Evolutionary conservation across 345 rosid genomes (phyloP).

Genomic region (Boechera retrofracta): DNA sequence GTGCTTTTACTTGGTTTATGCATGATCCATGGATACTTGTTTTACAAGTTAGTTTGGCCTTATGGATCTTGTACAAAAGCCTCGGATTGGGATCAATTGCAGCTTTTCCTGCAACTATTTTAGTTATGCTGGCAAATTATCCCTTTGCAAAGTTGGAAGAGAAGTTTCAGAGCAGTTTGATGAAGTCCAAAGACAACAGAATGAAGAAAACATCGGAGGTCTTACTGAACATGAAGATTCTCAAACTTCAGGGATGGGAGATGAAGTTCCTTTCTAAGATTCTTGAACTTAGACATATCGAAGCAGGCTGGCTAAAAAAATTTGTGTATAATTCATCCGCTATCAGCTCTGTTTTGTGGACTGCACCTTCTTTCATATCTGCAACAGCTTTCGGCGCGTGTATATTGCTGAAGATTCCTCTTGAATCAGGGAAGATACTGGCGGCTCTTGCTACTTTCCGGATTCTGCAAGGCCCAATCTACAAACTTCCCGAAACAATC

Average conservation of each 20-base stretch:
- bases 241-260: constrained; percentile 88
- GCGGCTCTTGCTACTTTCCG: constrained; percentile 71
- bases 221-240: constrained; percentile 70
- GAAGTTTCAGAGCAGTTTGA: constrained; percentile 57
- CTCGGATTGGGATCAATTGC: constrained; percentile 64
- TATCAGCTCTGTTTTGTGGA: constrained; percentile 52
- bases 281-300: constrained; percentile 46
- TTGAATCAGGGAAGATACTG: constrained; percentile 63
- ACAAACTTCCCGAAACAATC: constrained; percentile 58
- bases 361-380: constrained; percentile 62
- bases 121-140: constrained; percentile 54
- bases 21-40: constrained; percentile 61
- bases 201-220: constrained; percentile 72
- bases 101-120: constrained; percentile 51
- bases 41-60: constrained; percentile 63
- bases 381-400: constrained; percentile 59
- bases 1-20: constrained; percentile 57
- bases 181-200: constrained; percentile 65
- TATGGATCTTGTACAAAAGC: constrained; percentile 54
- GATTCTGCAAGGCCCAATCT: constrained; percentile 56
- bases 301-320: constrained; percentile 60
- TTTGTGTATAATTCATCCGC: constrained; percentile 46
- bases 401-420: constrained; percentile 52
- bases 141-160: constrained; percentile 62
- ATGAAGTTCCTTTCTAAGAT: constrained; percentile 58